Conservation (phyloP, 371 early-diverging fungal species). For the Blakeslea trispora region DNA sequence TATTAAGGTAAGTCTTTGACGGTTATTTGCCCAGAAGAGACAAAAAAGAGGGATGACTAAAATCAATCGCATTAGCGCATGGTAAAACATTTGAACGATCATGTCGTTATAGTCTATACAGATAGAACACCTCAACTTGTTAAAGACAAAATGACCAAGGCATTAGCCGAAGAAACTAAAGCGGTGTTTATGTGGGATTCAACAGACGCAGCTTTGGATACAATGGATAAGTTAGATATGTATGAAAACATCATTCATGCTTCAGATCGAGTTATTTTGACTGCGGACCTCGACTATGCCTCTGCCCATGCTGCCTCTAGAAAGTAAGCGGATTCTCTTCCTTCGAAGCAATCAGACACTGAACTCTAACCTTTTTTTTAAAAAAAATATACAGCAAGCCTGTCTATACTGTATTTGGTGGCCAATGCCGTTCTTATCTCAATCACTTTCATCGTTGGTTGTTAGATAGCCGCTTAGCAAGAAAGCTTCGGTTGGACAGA, state of each 20-base stretch:
- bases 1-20: constrained; percentile 31
- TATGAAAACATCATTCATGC: constrained; percentile 36
- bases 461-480: constrained; percentile 34
- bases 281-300: constrained; percentile 49
- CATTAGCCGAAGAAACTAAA: constrained; percentile 6
- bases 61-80: constrained; percentile 40
- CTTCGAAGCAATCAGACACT: too few relatives aligned
- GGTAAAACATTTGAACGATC: constrained; percentile 25
- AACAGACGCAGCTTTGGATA: constrained; percentile 10
- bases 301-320: constrained; percentile 39
- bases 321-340: constrained; percentile 25
- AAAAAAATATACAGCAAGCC: constrained; percentile 33
- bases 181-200: constrained; percentile 38
- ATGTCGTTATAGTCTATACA: constrained; percentile 38
- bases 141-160: constrained; percentile 31
- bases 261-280: constrained; percentile 34
- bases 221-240: constrained; percentile 21
- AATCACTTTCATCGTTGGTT: constrained; percentile 45
- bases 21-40: not conserved
- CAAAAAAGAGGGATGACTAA: too few relatives aligned
- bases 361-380: not conserved
- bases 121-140: constrained; percentile 40
- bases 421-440: constrained; percentile 38
- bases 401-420: constrained; percentile 46
- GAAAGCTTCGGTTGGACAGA: constrained; percentile 40